Base-by-base conservation (phyloP, 1,139 yeast species). In the Yamadazyma jaroonii region DNA sequence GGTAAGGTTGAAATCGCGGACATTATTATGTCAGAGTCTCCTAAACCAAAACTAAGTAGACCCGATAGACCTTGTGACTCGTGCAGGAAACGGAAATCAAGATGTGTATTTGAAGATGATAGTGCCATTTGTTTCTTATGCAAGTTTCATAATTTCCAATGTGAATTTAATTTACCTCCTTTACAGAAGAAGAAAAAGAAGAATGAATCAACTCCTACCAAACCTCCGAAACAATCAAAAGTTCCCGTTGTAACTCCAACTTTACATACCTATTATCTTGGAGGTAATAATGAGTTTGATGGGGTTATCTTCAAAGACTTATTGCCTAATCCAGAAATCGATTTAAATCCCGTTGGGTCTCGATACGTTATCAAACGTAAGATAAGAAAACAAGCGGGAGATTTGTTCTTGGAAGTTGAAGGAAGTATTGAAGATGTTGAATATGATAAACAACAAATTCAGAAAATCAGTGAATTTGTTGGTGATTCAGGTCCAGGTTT, bases 131-230 rank as follows among this genome's bases (percentile, higher is more conserved):
- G 50, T 27, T 42, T 43, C 17, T 34, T 42, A 6, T 46, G 50
- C 31, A 42, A 37, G n/a, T 39, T 45, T 27, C 38, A 34, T 17
- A 35, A 39, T n/a, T 34, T 32, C 25, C 23, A 23, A 6, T 46
- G 50, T 38, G 46, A 41, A 20, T 45, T 39, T 26, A 36, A 35
- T 24, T 36, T 43, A n/a, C 50, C 50, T 12, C 48, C 50, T 1
- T 32, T 45, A 21, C 44, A 40, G 25, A 46, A 46, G 25, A 44
- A 45, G 31, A 41, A 37, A 25, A 39, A 40, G 32, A 36, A 38
- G 27, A 23, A 29, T 24, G 35, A 37, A 12, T 4, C 20, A 6
- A 7, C 29, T 4, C 13, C 17, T 6, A 11, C 17, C 10, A 11
- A n/a, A 15, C 13, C 15, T 27, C 10, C 15, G 36, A 24, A 13